phyloP scores from a whole-genome alignment of 495 filamentous ascomycete species.

The Emericellopsis terricola region DNA sequence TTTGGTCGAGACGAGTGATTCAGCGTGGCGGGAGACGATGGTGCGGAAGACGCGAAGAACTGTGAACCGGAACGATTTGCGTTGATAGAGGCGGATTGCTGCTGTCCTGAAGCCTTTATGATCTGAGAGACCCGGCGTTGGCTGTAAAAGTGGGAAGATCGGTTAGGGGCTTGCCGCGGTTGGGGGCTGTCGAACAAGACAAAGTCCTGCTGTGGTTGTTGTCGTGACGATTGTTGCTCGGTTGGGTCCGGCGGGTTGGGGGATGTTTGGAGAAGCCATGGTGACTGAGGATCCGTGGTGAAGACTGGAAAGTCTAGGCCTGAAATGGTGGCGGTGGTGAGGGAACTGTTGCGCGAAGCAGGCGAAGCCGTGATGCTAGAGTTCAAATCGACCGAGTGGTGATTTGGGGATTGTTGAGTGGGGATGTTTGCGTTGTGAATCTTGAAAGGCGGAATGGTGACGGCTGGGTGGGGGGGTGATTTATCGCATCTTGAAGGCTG shows the following conservation, averaged over 20 bases:
- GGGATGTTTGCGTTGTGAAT: slow-evolving; percentile 25
- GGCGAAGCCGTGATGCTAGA: slow-evolving; percentile 23
- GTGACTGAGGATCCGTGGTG: slow-evolving; percentile 42
- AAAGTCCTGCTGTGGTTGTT: slow-evolving; percentile 32
- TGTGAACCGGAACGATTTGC: slow-evolving; percentile 33
- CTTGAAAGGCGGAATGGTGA: slow-evolving; percentile 14
- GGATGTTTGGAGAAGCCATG: slow-evolving; percentile 43
- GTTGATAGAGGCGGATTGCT: slow-evolving; percentile 35
- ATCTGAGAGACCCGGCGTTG: slow-evolving; percentile 35
- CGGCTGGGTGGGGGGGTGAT: slow-evolving; percentile 8
- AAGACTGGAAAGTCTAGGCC: slow-evolving; percentile 34
- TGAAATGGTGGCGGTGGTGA: slow-evolving; percentile 30
- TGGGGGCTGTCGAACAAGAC: slow-evolving; percentile 32
- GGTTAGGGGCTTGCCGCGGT: slow-evolving; percentile 30
- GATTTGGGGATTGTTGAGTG: slow-evolving; percentile 28
- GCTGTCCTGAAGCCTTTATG: slow-evolving; percentile 39
- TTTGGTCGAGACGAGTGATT: slow-evolving; percentile 25
- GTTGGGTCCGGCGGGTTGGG: slow-evolving; percentile 38
- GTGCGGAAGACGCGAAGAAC: slow-evolving; percentile 36
- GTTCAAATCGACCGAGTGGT: slow-evolving; percentile 37
- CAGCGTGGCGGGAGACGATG: slow-evolving; percentile 24
- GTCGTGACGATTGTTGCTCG: slow-evolving; percentile 24
- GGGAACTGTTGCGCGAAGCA: slow-evolving; percentile 29
- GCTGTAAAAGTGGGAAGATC: slow-evolving; percentile 20
- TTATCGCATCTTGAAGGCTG: slow-evolving; percentile 21